phyloP scores from a whole-genome alignment of 345 rosid genomes.

The Eucalyptus polybractea region DNA sequence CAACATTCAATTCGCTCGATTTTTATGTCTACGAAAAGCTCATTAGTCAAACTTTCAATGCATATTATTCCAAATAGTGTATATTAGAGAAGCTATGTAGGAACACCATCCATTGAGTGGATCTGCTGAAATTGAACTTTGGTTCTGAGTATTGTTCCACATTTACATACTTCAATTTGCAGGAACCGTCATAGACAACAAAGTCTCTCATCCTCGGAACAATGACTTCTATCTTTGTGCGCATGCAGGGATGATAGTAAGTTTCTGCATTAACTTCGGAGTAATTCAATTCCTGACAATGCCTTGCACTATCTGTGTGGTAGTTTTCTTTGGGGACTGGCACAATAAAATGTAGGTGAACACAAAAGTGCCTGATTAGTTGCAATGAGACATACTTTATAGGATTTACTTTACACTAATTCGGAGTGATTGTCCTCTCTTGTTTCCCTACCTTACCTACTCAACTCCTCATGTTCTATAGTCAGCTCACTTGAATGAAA shows the following conservation, averaged over 20 bases:
- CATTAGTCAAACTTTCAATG: background rate
- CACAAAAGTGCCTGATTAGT: background rate
- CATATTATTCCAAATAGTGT: background rate
- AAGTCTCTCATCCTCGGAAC: slow-evolving; percentile 64
- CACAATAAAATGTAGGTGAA: background rate
- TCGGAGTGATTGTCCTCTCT: background rate
- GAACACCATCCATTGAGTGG: background rate
- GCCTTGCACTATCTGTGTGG: background rate
- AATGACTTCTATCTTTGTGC: slow-evolving; percentile 81
- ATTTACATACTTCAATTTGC: background rate
- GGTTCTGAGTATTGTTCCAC: background rate
- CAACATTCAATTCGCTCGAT: background rate
- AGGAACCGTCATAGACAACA: slow-evolving; percentile 71
- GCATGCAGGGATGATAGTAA: slow-evolving; percentile 83
- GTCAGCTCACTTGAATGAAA: background rate
- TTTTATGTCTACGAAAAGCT: background rate
- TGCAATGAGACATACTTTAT: background rate
- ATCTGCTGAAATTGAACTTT: background rate
- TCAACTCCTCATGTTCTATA: background rate
- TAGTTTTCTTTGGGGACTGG: background rate
- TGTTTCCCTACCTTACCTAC: background rate
- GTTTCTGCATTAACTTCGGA: background rate
- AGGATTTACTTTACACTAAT: background rate
- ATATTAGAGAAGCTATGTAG: background rate
- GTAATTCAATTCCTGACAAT: background rate